Conservation (phyloP, 257 asterid species). For the Jacaranda mimosifolia region DNA sequence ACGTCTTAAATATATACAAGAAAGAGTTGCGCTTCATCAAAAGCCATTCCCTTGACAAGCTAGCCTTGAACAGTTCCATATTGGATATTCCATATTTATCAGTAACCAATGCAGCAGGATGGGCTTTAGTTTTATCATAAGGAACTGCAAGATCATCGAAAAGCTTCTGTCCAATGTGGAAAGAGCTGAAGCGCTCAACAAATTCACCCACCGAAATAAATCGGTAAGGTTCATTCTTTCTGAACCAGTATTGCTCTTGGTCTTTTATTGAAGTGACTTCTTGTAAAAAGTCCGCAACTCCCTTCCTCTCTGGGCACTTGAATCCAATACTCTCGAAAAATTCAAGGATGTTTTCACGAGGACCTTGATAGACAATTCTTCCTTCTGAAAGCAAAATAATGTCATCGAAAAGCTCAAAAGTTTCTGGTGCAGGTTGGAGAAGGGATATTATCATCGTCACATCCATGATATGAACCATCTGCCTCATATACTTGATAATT, state of each 20-base stretch:
- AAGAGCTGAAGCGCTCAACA: slow-evolving; percentile 66
- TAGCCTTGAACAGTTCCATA: slow-evolving; percentile 78
- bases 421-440: slow-evolving; percentile 97
- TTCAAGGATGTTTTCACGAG: slow-evolving; percentile 81
- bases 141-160: slow-evolving; percentile 77
- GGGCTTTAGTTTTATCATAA: slow-evolving; percentile 68
- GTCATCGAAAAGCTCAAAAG: slow-evolving; percentile 91
- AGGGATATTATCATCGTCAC: slow-evolving; percentile 93
- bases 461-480: slow-evolving; percentile 93
- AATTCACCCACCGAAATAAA: slow-evolving; percentile 74
- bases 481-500: slow-evolving; percentile 83
- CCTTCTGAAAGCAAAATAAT: slow-evolving; percentile 88
- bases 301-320: slow-evolving; percentile 94
- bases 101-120: slow-evolving; percentile 95
- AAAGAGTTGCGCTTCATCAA: slow-evolving; percentile 84
- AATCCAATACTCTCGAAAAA: slow-evolving; percentile 88
- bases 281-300: slow-evolving; percentile 92
- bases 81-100: slow-evolving; percentile 86
- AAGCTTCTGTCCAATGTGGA: slow-evolving; percentile 73
- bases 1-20: slow-evolving; percentile 82
- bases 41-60: slow-evolving; percentile 89
- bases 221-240: slow-evolving; percentile 67
- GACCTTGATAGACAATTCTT: slow-evolving; percentile 83
- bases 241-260: slow-evolving; percentile 92
- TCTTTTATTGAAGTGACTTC: slow-evolving; percentile 93